Conservation (phyloP, 2,329 filamentous ascomycete genomes). For the Graphiopsis chlorocephala region DNA sequence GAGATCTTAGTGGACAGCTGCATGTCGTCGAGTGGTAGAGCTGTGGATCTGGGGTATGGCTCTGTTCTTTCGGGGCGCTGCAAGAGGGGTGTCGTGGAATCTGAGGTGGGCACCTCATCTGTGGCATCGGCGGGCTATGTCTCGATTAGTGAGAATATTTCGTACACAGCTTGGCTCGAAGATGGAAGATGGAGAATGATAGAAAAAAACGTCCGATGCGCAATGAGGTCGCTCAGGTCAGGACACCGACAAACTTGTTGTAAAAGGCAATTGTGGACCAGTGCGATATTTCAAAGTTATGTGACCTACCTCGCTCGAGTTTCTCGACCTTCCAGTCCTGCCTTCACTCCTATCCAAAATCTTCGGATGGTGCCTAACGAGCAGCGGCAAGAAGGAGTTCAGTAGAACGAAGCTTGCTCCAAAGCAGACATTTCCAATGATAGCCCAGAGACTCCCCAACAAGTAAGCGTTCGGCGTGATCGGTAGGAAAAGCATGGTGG, state of each 20-base stretch:
- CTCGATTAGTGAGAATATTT: neutral
- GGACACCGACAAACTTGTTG: neutral
- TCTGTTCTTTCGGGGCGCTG: constrained; percentile 26
- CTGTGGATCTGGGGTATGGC: constrained; percentile 33
- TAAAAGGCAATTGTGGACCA: neutral
- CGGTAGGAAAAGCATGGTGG: constrained; percentile 86
- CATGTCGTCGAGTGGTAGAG: constrained; percentile 58
- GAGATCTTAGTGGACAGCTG: constrained; percentile 86
- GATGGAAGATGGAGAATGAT: neutral
- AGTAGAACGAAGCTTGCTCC: constrained; percentile 92
- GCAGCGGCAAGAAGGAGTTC: constrained; percentile 88
- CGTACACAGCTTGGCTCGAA: neutral
- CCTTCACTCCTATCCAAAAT: neutral
- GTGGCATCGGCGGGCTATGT: constrained; percentile 22
- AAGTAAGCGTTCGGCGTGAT: constrained; percentile 73
- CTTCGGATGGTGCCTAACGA: constrained; percentile 79
- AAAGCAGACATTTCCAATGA: constrained; percentile 90
- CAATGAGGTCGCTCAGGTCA: neutral
- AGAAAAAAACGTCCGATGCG: neutral
- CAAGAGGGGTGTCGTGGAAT: constrained; percentile 39
- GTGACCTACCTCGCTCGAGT: neutral
- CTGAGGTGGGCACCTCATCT: constrained; percentile 31
- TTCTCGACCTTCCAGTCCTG: neutral
- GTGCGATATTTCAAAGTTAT: neutral
- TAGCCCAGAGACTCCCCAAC: constrained; percentile 77